A percentile compares a stretch with the other conserved stretches of the same genome.
Conservation (phyloP, 192 early-diverging fungal genomes). For the Cetraspora pellucida region DNA sequence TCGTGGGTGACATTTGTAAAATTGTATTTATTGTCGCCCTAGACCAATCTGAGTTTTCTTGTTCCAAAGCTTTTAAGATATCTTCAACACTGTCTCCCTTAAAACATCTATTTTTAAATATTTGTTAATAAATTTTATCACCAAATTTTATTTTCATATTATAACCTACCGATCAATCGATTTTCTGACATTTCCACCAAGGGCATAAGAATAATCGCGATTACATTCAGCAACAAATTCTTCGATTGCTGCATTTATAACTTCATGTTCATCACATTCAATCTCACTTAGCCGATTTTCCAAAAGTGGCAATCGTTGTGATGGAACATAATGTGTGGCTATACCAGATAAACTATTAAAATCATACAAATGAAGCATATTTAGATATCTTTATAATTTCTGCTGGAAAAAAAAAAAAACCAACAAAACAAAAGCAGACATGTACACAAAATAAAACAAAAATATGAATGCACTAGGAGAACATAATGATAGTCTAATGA, state of each 20-base stretch:
- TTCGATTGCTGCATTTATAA: constrained; percentile 86
- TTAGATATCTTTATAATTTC: no score
- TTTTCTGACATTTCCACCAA: constrained; percentile 51
- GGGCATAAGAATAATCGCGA: constrained; percentile 42
- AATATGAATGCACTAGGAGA: no score
- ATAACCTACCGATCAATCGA: constrained; percentile 68
- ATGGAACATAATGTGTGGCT: constrained; percentile 95
- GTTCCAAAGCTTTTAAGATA: constrained; percentile 79
- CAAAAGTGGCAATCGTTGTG: constrained; percentile 75
- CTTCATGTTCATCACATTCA: constrained; percentile 72
- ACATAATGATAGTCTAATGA: no score
- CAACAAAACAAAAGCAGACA: no score
- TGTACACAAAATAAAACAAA: no score
- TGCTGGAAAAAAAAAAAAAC: no score
- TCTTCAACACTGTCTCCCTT: constrained; percentile 76
- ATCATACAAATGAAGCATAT: background rate
- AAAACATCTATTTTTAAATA: constrained; percentile 70
- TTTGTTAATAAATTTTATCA: background rate
- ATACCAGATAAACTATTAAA: constrained; percentile 77
- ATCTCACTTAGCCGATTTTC: constrained; percentile 81
- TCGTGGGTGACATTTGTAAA: constrained; percentile 76
- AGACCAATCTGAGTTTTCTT: constrained; percentile 75
- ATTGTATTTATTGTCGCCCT: constrained; percentile 65
- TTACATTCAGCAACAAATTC: constrained; percentile 79
- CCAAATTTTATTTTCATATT: background rate